Conservation (phyloP, 2,329 filamentous ascomycete genomes). For the Trichocomaceae sp. region DNA sequence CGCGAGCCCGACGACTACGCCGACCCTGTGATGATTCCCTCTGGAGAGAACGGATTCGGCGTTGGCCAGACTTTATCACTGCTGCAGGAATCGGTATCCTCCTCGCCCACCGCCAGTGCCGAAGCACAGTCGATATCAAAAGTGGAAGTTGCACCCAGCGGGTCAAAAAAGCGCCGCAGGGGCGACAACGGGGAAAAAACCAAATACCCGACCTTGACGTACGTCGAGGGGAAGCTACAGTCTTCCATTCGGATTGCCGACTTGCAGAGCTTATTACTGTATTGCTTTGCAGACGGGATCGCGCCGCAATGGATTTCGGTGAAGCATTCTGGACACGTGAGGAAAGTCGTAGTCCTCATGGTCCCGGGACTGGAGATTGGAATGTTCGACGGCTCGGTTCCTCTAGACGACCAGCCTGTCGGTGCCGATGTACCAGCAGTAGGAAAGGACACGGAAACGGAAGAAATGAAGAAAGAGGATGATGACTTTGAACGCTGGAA, state of each 20-base stretch:
- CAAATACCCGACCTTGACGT: constrained; percentile 49
- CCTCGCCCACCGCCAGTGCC: constrained; percentile 8
- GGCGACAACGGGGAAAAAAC: constrained; percentile 37
- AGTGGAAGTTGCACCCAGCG: not conserved
- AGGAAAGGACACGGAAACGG: constrained; percentile 18
- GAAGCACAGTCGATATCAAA: constrained; percentile 5
- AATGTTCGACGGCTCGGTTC: constrained; percentile 67
- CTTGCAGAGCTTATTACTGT: constrained; percentile 53
- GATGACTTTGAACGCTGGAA: constrained; percentile 36
- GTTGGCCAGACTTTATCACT: constrained; percentile 28
- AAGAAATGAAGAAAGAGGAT: not conserved
- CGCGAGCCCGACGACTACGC: constrained; percentile 22
- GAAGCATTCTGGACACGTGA: constrained; percentile 49
- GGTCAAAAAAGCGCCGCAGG: constrained; percentile 23
- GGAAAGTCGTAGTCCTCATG: constrained; percentile 82
- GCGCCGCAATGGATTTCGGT: constrained; percentile 60
- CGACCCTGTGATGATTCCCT: constrained; percentile 16
- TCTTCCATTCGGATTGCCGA: constrained; percentile 52
- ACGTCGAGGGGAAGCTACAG: constrained; percentile 49
- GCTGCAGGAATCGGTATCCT: constrained; percentile 20
- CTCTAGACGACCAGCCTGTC: constrained; percentile 17
- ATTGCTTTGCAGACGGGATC: constrained; percentile 55
- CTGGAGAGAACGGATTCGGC: constrained; percentile 20
- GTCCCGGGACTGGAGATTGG: constrained; percentile 83
- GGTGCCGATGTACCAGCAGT: constrained; percentile 8